phyloP scores from a whole-genome alignment of 2,329 filamentous ascomycete genomes.

The Ustilaginoidea virens region DNA sequence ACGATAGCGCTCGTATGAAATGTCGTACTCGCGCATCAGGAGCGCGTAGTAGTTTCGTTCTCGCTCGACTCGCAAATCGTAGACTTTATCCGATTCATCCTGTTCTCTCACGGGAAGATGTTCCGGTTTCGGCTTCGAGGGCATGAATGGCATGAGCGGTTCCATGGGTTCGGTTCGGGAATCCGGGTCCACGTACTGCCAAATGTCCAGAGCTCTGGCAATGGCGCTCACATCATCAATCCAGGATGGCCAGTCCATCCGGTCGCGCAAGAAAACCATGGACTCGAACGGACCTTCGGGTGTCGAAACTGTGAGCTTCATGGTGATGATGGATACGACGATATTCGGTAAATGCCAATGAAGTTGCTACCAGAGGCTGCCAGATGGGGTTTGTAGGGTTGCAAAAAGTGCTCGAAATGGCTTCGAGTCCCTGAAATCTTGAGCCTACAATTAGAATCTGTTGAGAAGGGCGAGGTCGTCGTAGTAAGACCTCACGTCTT shows the following conservation, averaged over 20 bases:
- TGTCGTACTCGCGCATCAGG: conserved; percentile 3
- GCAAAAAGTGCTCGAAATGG: no score
- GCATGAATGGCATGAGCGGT: conserved; percentile 3
- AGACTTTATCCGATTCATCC: conserved; percentile 4
- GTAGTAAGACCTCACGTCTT: no score
- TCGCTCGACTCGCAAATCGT: conserved; percentile 3
- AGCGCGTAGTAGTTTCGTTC: conserved; percentile 4
- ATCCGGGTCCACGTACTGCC: conserved; percentile 7
- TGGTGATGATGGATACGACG: not conserved
- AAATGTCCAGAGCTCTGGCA: conserved; percentile 3
- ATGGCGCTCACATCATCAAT: conserved; percentile 3
- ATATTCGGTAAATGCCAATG: no score
- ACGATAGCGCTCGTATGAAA: conserved; percentile 5
- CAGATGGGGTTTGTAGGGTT: no score
- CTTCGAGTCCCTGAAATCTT: no score
- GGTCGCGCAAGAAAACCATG: conserved; percentile 3
- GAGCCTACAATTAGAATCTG: no score
- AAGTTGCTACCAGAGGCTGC: no score
- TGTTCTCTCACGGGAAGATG: not conserved
- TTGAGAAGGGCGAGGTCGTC: no score
- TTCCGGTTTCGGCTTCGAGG: conserved; percentile 2
- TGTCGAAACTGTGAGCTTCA: conserved; percentile 2
- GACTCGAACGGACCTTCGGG: conserved; percentile 2
- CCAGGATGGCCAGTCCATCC: conserved; percentile 6
- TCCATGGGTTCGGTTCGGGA: not conserved